A percentile compares a stretch with the other conserved stretches of the same genome.
These are phyloP conservation scores for Coemansia umbellata DNA, from an alignment of 192 early-diverging fungal species.

Conservation along the genomic window DNA sequence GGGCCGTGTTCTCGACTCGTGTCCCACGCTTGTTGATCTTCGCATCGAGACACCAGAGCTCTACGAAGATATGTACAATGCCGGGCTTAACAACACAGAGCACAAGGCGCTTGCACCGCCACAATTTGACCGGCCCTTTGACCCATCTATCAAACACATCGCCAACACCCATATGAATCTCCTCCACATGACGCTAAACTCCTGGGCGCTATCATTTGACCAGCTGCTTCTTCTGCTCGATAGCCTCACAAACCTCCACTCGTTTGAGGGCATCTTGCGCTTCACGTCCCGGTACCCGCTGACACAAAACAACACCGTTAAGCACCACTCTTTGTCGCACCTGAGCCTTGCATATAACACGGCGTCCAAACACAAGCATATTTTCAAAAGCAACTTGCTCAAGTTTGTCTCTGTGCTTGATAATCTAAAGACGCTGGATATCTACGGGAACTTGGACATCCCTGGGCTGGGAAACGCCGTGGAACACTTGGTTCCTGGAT, in stretches of 20 bases:
- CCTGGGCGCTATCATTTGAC: constrained; percentile 37
- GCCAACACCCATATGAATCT: not conserved
- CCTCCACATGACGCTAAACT: constrained; percentile 15
- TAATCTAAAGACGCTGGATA: constrained; percentile 14
- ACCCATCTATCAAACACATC: not conserved
- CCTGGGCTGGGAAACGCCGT: constrained; percentile 14
- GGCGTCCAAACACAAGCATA: constrained; percentile 4
- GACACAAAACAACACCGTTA: not conserved
- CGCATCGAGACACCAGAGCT: constrained; percentile 20
- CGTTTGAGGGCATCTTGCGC: constrained; percentile 28
- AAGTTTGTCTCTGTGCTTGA: constrained; percentile 13
- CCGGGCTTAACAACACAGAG: not conserved
- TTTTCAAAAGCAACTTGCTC: constrained; percentile 20
- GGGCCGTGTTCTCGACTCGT: not conserved
- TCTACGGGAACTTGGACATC: constrained; percentile 18
- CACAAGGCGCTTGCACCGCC: not conserved
- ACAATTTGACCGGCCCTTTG: constrained; percentile 9
- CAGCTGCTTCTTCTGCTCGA: constrained; percentile 11
- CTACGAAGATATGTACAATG: constrained; percentile 33
- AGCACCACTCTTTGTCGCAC: constrained; percentile 6
- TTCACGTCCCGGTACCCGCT: constrained; percentile 7
- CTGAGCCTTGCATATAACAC: constrained; percentile 16
- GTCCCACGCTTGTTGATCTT: constrained; percentile 11
- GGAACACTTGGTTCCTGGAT: constrained; percentile 4
- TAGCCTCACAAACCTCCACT: not conserved